Conservation (phyloP, 148 eudicot species). For the Amaranthus palmeri region DNA sequence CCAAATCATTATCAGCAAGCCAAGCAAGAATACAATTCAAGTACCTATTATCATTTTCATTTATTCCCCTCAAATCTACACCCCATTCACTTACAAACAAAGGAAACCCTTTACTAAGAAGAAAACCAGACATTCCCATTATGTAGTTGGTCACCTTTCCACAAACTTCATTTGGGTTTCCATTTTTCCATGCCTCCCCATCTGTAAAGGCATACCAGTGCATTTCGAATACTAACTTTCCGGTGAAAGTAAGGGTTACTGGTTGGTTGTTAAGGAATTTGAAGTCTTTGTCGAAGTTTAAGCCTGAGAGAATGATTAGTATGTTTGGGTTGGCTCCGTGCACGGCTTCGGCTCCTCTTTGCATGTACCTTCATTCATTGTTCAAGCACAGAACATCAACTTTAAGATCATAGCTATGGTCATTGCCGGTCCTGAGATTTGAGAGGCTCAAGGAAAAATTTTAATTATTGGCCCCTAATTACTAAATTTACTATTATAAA, state of each 20-base stretch:
- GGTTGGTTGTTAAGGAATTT: constrained; percentile 48
- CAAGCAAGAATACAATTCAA: constrained; percentile 65
- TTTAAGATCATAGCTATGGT: background rate
- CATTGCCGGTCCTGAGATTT: background rate
- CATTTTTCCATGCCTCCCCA: constrained; percentile 48
- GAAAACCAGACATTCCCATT: constrained; percentile 41
- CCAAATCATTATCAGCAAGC: constrained; percentile 75
- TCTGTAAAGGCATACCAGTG: constrained; percentile 76
- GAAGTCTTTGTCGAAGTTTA: constrained; percentile 60
- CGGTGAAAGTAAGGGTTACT: constrained; percentile 38
- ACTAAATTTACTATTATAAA: too few species aligned
- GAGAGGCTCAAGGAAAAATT: background rate
- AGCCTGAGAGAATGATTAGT: constrained; percentile 72
- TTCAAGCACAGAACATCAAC: background rate
- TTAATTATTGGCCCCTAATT: too few species aligned
- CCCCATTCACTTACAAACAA: constrained; percentile 89
- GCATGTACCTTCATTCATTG: constrained; percentile 63
- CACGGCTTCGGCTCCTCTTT: constrained; percentile 83
- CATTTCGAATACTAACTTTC: constrained; percentile 63
- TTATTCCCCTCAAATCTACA: constrained; percentile 54
- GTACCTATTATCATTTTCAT: constrained; percentile 71
- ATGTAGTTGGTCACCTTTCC: constrained; percentile 29
- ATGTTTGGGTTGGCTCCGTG: constrained; percentile 73
- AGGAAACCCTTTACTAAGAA: constrained; percentile 65
- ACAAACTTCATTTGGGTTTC: constrained; percentile 73